Conservation (phyloP, 768 basidiomycete genomes). For the Pilatotrama ljubarskyi region DNA sequence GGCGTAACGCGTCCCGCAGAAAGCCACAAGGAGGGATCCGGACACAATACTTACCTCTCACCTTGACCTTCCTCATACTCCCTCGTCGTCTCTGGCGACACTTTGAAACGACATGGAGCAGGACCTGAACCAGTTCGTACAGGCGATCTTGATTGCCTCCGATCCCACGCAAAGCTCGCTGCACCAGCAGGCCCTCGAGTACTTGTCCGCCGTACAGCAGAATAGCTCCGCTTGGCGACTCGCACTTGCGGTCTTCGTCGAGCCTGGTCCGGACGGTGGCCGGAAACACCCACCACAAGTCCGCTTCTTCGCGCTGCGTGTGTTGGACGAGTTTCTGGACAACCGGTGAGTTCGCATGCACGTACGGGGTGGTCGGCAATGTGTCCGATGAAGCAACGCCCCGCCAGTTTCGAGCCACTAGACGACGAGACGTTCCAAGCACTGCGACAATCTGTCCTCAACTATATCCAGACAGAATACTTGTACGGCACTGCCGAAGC, state of each 20-base stretch:
- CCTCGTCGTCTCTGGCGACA: conserved; percentile 23
- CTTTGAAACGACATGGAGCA: conserved; percentile 55
- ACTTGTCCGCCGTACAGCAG: conserved; percentile 74
- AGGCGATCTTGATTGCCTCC: conserved; percentile 87
- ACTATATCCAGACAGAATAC: conserved; percentile 89
- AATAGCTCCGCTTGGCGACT: conserved; percentile 81
- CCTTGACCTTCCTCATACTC: not conserved
- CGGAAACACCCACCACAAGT: conserved; percentile 71
- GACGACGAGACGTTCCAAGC: conserved; percentile 70
- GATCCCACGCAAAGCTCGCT: conserved; percentile 70
- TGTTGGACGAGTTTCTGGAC: conserved; percentile 82
- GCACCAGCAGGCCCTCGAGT: conserved; percentile 86
- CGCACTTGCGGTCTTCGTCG: conserved; percentile 73
- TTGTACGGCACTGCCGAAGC: conserved; percentile 82
- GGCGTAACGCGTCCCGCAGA: conserved; percentile 4
- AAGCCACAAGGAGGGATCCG: not conserved
- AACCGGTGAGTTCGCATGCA: conserved; percentile 59
- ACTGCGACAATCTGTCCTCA: conserved; percentile 73
- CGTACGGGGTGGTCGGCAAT: not conserved
- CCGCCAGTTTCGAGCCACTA: conserved; percentile 58
- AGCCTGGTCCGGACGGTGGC: conserved; percentile 55
- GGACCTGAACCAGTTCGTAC: conserved; percentile 73
- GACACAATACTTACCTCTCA: not conserved
- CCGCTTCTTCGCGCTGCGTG: conserved; percentile 77
- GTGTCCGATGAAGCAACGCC: not conserved